phyloP scores from a whole-genome alignment of 139 green algal species.

The Coelastrella sp. region DNA sequence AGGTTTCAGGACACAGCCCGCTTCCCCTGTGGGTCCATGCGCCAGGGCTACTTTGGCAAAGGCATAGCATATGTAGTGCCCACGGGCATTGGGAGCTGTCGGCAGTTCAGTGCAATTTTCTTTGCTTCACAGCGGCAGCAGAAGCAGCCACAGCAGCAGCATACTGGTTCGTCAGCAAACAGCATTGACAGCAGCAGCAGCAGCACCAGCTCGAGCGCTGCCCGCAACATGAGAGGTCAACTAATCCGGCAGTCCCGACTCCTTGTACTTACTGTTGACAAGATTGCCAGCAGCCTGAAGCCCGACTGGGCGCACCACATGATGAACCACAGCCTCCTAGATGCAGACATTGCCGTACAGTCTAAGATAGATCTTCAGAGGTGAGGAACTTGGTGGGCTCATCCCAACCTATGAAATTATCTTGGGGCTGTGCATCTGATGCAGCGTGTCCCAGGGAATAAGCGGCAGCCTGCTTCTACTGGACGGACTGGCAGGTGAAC shows the following conservation, averaged over 20 bases:
- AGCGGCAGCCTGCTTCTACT: too few species aligned
- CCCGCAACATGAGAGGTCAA: too few species aligned
- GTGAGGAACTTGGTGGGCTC: not conserved
- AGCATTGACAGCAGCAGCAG: not conserved
- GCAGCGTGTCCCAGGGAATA: too few species aligned
- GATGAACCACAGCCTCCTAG: not conserved
- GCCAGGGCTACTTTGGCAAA: not conserved
- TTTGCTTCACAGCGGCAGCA: not conserved
- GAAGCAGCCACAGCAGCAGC: not conserved
- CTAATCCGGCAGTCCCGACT: too few species aligned
- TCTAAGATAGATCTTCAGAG: constrained; percentile 4
- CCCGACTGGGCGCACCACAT: not conserved
- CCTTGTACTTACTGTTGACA: too few species aligned
- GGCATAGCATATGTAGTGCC: constrained; percentile 24
- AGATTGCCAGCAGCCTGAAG: not conserved
- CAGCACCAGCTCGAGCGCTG: not conserved
- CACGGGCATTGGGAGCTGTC: constrained; percentile 3
- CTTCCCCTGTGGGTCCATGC: constrained; percentile 30
- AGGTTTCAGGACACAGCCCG: not conserved
- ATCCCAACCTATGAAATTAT: too few species aligned
- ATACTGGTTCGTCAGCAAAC: not conserved
- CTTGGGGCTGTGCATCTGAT: too few species aligned
- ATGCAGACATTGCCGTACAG: constrained; percentile 33
- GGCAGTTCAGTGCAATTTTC: constrained; percentile 14
- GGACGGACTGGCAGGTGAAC: too few species aligned